Evolutionary conservation across 148 eudicot genomes (phyloP).

Genomic region (Chenopodium quinoa): DNA sequence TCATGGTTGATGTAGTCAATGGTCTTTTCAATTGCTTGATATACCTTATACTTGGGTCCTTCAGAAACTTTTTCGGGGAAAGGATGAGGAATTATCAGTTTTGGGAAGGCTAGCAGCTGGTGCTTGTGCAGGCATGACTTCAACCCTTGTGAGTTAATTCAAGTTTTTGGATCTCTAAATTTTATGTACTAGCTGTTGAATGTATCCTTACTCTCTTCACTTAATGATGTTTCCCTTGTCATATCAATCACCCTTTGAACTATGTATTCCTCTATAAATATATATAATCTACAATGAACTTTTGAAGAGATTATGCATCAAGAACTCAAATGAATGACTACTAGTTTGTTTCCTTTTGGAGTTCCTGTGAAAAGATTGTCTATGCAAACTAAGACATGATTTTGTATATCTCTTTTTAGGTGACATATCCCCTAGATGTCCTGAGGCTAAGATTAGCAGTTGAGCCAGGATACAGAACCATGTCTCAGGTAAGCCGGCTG

Average conservation of each 20-base stretch:
- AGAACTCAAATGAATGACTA: not conserved
- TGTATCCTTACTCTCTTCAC: slow-evolving; percentile 8
- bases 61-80: slow-evolving; percentile 71
- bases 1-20: not conserved
- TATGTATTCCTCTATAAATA: not conserved
- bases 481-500: slow-evolving; percentile 62
- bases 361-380: not conserved
- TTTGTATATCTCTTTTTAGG: slow-evolving; percentile 46
- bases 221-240: not conserved
- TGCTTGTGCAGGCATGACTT: slow-evolving; percentile 89
- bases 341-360: not conserved
- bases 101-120: slow-evolving; percentile 82
- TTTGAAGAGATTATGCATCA: not conserved
- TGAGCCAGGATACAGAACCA: slow-evolving; percentile 79
- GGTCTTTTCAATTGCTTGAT: slow-evolving; percentile 22
- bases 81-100: slow-evolving; percentile 84
- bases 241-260: not conserved
- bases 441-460: slow-evolving; percentile 91
- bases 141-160: slow-evolving; percentile 62
- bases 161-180: not conserved
- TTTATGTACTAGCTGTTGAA: not conserved
- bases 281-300: not conserved
- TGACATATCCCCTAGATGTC: slow-evolving; percentile 94
- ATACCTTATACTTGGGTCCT: slow-evolving; percentile 18
- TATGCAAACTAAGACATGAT: slow-evolving; percentile 4